These are phyloP conservation scores for Aspergillus sp. DNA, from an alignment of 2,329 filamentous ascomycete species.

Conservation along the genomic window DNA sequence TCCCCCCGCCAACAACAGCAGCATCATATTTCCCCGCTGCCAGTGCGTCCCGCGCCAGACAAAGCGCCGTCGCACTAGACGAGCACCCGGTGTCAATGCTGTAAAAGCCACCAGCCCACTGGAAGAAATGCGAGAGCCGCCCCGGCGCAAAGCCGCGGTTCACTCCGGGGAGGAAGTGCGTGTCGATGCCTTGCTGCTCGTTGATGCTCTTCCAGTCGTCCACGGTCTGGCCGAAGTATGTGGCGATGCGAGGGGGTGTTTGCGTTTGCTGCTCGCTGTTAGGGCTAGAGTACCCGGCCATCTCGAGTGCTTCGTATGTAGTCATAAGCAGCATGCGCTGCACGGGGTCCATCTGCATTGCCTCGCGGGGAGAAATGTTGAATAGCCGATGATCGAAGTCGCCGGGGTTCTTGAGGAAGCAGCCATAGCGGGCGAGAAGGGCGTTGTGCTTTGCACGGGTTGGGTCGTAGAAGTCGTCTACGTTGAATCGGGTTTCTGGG, in stretches of 20 bases:
- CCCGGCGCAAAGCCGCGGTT: constrained; percentile 61
- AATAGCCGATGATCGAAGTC: constrained; percentile 73
- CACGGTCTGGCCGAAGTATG: constrained; percentile 71
- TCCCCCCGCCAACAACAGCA: constrained; percentile 68
- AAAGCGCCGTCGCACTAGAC: constrained; percentile 68
- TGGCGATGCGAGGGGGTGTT: constrained; percentile 57
- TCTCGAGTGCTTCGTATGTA: constrained; percentile 64
- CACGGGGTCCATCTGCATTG: constrained; percentile 64
- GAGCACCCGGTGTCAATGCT: constrained; percentile 75
- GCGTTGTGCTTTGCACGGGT: constrained; percentile 70
- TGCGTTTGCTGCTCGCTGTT: constrained; percentile 49
- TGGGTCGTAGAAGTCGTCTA: constrained; percentile 64
- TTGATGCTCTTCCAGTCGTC: constrained; percentile 70
- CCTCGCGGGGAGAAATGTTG: constrained; percentile 75
- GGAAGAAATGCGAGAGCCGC: constrained; percentile 73
- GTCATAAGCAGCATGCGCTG: constrained; percentile 59
- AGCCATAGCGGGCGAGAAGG: constrained; percentile 68
- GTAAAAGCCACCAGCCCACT: constrained; percentile 70
- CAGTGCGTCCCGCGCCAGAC: constrained; percentile 70
- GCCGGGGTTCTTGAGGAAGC: constrained; percentile 69
- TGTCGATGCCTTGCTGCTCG: constrained; percentile 67
- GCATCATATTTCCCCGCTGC: constrained; percentile 75
- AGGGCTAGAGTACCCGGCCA: constrained; percentile 38
- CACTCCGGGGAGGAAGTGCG: constrained; percentile 64
- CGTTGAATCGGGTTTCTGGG: constrained; percentile 66